Base-by-base conservation (phyloP, 495 filamentous ascomycete genomes). In the Pseudomonodictys pantanalensis region DNA sequence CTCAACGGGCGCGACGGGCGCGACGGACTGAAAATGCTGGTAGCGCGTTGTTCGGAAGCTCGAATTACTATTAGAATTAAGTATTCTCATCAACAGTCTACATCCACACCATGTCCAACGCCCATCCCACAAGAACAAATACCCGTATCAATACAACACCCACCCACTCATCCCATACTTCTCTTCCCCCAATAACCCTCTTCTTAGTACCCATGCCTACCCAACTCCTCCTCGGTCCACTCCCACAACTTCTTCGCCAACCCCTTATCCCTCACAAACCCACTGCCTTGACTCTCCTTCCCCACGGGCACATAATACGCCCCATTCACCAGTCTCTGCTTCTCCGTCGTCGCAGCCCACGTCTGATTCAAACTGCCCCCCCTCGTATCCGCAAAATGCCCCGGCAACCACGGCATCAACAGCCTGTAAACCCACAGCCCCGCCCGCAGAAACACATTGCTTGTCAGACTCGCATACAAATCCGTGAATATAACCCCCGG, bases 401-500 rank as follows among this genome's bases (percentile, higher is more conserved):
- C n/a, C n/a, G n/a, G n/a, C n/a, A n/a, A n/a, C n/a, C n/a, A n/a
- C n/a, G n/a, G n/a, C n/a, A n/a, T n/a, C n/a, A n/a, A n/a, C n/a
- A n/a, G n/a, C n/a, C n/a, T n/a, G n/a, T n/a, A 47, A 79, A 76
- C 52, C 77, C 69, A 85, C 68, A 85, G 84, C 59, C 85, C 73
- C 9, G 82, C 82, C 24, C 73, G 73, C 67, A 85, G 11, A 3
- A 60, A 42, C 68, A 74, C 15, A n/a, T 52, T n/a, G n/a, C n/a
- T n/a, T n/a, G n/a, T n/a, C n/a, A n/a, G n/a, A n/a, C n/a, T n/a
- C n/a, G n/a, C n/a, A n/a, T n/a, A n/a, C 7, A 89, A 59, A 0
- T 80, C 73, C 15, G 84, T 89, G 4, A 67, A 47, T 24, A 90
- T 81, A 0, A 81, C 62, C 4, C 89, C 88, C 0, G 90, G 89